Evolutionary conservation across 2,329 filamentous ascomycete genomes (phyloP), one percentile per base, ranked within the genome.

Genomic region (Phyllachora maydis): DNA sequence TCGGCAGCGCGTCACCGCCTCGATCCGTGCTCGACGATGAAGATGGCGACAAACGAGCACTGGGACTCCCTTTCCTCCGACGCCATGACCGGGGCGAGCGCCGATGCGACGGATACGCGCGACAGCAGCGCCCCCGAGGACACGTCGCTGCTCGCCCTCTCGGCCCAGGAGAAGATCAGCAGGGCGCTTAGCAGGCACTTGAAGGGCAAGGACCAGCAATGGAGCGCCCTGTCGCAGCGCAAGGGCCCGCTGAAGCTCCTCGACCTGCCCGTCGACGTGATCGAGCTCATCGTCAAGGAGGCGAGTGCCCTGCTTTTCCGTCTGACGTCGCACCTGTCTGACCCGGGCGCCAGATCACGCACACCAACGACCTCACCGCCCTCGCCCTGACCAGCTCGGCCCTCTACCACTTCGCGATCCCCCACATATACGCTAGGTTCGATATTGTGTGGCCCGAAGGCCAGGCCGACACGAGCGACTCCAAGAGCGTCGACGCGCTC

Each of bases 401-500:
- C 14, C 60, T 90, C 8, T 75, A 88, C 47, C 57, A 59, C 20
- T 59, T 88, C 26, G 66, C 75, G 1, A 69, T 79, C 13, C 77
- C 78, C 11, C 67, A 72, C 36, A 81, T 88, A 33, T 88, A 88
- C 49, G 75, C 74, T 11, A 66, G 75, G 29, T 88, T 88, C 46
- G 78, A 88, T 40, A 88, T 88, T 32, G 74, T 85, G 19, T 88
- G 79, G 79, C 78, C 78, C 0, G 77, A 85, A 38, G 65, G 65
- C 16, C 60, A 63, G 31, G 54, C 62, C 6, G 57, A 66, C 6
- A 54, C 62, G 2, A 66, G 75, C 35, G 68, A 72, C 25, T 59
- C 70, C 20, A 68, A 68, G 19, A 74, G 72, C 27, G 77, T 88
- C 15, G 77, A 88, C 49, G 77, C 78, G 18, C 62, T 88, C 21